Conservation (phyloP, 371 early-diverging fungal genomes). For the Rhizomucor pusillus region DNA sequence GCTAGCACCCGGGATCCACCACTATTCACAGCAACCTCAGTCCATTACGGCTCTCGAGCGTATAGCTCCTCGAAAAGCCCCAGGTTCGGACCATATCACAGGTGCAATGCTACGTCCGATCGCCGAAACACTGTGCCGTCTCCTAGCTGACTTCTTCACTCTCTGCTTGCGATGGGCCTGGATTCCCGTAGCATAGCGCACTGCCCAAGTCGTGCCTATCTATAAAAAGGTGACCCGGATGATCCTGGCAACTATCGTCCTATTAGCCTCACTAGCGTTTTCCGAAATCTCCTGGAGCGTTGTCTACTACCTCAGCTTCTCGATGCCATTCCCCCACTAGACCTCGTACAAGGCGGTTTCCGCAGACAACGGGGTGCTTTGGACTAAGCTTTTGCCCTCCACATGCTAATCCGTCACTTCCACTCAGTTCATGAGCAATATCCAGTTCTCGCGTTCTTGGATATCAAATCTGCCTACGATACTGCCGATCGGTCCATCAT, state of each 20-base stretch:
- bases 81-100: constrained; percentile 17
- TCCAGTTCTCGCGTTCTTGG: constrained; percentile 20
- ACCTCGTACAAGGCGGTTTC: constrained; percentile 36
- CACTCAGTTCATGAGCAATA: background rate
- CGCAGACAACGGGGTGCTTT: constrained; percentile 19
- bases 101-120: constrained; percentile 24
- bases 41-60: constrained; percentile 13
- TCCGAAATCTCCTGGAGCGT: constrained; percentile 16
- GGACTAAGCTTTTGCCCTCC: constrained; percentile 27
- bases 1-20: background rate
- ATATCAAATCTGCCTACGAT: constrained; percentile 33
- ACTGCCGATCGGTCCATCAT: constrained; percentile 22
- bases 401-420: constrained; percentile 9
- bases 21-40: constrained; percentile 2
- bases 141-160: constrained; percentile 6
- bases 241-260: constrained; percentile 21
- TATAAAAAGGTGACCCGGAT: constrained; percentile 8
- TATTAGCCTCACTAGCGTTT: constrained; percentile 16
- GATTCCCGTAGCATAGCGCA: constrained; percentile 6
- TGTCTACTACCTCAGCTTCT: constrained; percentile 1
- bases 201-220: constrained; percentile 13
- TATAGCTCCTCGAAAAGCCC: constrained; percentile 15
- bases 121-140: background rate
- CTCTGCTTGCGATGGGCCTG: constrained; percentile 10
- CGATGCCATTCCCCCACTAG: background rate